phyloP scores from a whole-genome alignment of 805 yeast species.

The Blastobotrys muscicola region DNA sequence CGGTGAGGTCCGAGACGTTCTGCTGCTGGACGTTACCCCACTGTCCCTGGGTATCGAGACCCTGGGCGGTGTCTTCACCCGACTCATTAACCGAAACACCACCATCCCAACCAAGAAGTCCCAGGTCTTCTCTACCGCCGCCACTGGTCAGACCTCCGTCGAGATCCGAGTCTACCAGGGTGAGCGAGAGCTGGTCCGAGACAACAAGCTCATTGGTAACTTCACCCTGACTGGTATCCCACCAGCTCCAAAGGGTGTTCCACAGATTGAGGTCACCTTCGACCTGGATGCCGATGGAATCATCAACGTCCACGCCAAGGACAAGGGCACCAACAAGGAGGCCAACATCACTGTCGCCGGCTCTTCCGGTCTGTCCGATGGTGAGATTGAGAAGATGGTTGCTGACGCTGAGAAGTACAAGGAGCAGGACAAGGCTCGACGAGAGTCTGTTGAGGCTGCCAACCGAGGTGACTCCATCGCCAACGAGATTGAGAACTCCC shows the following conservation, averaged over 20 bases:
- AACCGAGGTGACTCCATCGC: slow-evolving; percentile 76
- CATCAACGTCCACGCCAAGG: slow-evolving; percentile 89
- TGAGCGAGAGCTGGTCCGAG: slow-evolving; percentile 97
- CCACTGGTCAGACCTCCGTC: slow-evolving; percentile 92
- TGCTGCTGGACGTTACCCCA: slow-evolving; percentile 82
- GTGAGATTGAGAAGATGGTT: slow-evolving; percentile 87
- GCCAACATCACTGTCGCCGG: slow-evolving; percentile 96
- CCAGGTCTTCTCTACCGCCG: slow-evolving; percentile 92
- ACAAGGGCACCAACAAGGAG: slow-evolving; percentile 87
- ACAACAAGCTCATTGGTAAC: slow-evolving; percentile 95
- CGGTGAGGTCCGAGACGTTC: slow-evolving; percentile 90
- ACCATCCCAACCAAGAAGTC: slow-evolving; percentile 96
- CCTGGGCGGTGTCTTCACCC: slow-evolving; percentile 94
- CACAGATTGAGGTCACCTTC: slow-evolving; percentile 88
- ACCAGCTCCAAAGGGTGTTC: slow-evolving; percentile 92
- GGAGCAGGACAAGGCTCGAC: slow-evolving; percentile 79
- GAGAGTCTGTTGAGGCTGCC: slow-evolving; percentile 74
- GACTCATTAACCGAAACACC: slow-evolving; percentile 86
- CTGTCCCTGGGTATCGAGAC: slow-evolving; percentile 94
- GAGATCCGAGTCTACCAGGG: slow-evolving; percentile 99
- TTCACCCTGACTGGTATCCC: slow-evolving; percentile 92
- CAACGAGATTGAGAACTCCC: slow-evolving; percentile 82
- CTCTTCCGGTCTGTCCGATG: slow-evolving; percentile 82
- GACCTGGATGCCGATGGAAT: slow-evolving; percentile 97
- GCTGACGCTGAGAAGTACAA: slow-evolving; percentile 83